Evolutionary conservation across 495 filamentous ascomycete genomes (phyloP).

Genomic region (Hypoxylon crocopeplum): DNA sequence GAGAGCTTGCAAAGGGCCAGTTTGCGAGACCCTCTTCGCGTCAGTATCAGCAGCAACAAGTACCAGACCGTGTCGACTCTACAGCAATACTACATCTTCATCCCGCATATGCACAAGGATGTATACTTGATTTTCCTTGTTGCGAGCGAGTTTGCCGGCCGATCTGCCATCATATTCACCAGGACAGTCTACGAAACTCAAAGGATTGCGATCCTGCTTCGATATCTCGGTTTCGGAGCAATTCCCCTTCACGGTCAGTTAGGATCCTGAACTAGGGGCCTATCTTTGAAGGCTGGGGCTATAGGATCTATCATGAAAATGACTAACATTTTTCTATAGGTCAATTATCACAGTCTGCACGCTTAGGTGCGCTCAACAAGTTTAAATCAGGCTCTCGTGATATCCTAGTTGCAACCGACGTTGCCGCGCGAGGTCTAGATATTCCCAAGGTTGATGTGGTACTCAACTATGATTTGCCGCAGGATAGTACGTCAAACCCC

Average conservation of each 20-base stretch:
- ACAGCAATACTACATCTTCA: constrained; percentile 80
- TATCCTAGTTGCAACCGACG: constrained; percentile 94
- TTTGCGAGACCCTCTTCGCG: constrained; percentile 70
- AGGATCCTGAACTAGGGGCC: background rate
- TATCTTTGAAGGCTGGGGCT: background rate
- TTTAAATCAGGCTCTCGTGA: constrained; percentile 77
- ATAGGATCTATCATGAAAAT: background rate
- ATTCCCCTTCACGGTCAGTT: constrained; percentile 88
- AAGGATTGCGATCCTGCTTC: constrained; percentile 79
- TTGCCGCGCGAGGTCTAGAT: constrained; percentile 93
- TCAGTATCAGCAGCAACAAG: constrained; percentile 76
- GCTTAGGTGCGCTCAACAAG: constrained; percentile 85
- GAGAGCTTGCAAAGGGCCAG: constrained; percentile 90
- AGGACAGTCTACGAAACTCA: constrained; percentile 93
- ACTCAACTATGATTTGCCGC: constrained; percentile 83
- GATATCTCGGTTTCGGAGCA: constrained; percentile 77
- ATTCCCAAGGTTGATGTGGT: constrained; percentile 91
- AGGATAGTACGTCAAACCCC: constrained; percentile 50
- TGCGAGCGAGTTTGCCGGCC: constrained; percentile 82
- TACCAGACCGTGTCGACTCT: constrained; percentile 90
- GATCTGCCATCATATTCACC: constrained; percentile 86
- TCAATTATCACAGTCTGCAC: constrained; percentile 76
- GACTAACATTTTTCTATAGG: constrained; percentile 12
- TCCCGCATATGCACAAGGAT: constrained; percentile 91
- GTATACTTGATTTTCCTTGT: constrained; percentile 80